Evolutionary conservation across 2,329 filamentous ascomycete species (phyloP), one percentile per base, ranked within the genome.

Genomic region (Chrysosphaeria jannelii): DNA sequence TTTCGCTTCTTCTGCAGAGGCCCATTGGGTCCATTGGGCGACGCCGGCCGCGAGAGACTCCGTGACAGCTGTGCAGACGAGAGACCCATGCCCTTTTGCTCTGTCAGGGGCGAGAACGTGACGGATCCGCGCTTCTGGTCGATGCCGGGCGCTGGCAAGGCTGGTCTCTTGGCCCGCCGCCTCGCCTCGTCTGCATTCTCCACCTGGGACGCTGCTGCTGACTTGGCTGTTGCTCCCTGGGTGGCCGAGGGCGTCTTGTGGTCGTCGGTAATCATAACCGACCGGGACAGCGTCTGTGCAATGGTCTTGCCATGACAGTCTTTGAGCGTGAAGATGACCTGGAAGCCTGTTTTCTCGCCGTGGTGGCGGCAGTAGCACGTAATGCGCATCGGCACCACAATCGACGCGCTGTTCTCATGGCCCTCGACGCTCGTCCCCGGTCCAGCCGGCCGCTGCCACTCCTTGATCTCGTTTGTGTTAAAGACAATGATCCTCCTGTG

Each of bases 331-430:
- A 93, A 89, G 31, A 97, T 89, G 35, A 93, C 78, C 31, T 58
- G 53, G 44, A 91, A 97, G 2, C 81, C 81, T 33, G 69, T 51
- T 47, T 93, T 93, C 45, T 93, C 85, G 28, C 70, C 65, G 35
- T 93, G 81, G 39, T 97, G 81, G 11, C 81, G 65, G 45, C 81
- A 93, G 44, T 93, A 97, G 42, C 81, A 97, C 13, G 79, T 76
- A 36, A 97, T 91, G 7, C 81, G 68, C 79, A 93, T 90, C 0
- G 76, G 78, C 3, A 75, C 63, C 33, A 79, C 68, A 12, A 89
- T 65, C 4, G 30, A 17, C 2, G 31, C 31, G 16, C 23, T 28
- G 10, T 30, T 28, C 23, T 26, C 28, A n/a, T n/a, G n/a, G n/a
- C n/a, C n/a, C n/a, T n/a, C n/a, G n/a, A n/a, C n/a, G n/a, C n/a